These are phyloP conservation scores for Trichoderma guizhouense DNA, from an alignment of 2,329 filamentous ascomycete genomes.

Conservation along the genomic window DNA sequence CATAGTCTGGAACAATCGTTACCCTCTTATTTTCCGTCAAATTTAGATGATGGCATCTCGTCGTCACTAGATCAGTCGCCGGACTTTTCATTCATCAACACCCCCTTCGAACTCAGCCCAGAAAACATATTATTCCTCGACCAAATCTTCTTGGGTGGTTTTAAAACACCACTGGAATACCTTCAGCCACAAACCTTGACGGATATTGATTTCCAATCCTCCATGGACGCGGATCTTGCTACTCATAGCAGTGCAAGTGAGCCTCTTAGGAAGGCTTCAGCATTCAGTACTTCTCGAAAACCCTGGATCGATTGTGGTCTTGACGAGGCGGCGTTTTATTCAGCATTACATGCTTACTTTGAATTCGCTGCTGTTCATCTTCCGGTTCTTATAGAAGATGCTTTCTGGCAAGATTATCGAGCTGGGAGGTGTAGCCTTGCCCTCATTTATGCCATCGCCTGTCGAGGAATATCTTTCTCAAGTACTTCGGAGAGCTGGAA, in stretches of 20 bases:
- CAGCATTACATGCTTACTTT: constrained; percentile 2
- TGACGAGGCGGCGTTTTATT: background rate
- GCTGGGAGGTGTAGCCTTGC: background rate
- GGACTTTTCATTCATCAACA: background rate
- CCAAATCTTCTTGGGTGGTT: background rate
- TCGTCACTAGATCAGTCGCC: background rate
- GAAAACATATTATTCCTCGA: constrained; percentile 3
- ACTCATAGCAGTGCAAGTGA: background rate
- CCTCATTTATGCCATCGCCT: constrained; percentile 1
- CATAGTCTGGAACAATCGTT: background rate
- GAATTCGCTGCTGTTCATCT: background rate
- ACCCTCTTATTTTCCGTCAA: background rate
- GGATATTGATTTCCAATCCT: background rate
- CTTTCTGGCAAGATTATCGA: background rate
- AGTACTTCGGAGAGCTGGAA: background rate
- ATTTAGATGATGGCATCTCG: background rate
- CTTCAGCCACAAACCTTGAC: background rate
- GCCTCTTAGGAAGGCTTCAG: background rate
- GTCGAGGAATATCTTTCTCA: background rate
- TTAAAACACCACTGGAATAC: background rate
- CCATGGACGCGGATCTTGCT: background rate
- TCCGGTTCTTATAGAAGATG: constrained; percentile 3
- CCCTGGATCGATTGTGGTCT: background rate
- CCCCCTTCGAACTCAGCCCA: constrained; percentile 1
- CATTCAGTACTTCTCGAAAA: background rate